Conservation (phyloP, 2,329 filamentous ascomycete species). For the Colletotrichum sp. region DNA sequence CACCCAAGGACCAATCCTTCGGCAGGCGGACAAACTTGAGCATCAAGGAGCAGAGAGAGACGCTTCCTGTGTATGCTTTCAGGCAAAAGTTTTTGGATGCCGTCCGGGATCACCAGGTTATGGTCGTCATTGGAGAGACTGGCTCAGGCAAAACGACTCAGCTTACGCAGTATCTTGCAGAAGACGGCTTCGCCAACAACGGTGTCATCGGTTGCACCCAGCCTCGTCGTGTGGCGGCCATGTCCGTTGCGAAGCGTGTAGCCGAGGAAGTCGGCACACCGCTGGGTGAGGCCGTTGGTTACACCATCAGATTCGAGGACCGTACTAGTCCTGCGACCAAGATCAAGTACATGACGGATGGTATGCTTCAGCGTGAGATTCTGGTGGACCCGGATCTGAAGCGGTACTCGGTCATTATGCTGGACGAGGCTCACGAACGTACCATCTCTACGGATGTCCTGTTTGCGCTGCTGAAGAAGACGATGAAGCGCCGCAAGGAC, state of each 20-base stretch:
- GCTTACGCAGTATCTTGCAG: constrained; percentile 91
- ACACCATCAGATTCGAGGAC: constrained; percentile 97
- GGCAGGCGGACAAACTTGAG: constrained; percentile 89
- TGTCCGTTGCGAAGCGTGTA: constrained; percentile 97
- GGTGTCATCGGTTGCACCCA: constrained; percentile 97
- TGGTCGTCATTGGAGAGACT: constrained; percentile 97
- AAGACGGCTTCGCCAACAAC: constrained; percentile 85
- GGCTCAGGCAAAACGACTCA: constrained; percentile 98
- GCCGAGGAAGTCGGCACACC: constrained; percentile 93
- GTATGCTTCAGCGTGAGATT: constrained; percentile 96
- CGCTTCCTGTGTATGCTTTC: constrained; percentile 88
- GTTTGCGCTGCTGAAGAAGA: constrained; percentile 94
- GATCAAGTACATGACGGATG: constrained; percentile 99
- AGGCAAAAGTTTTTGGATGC: constrained; percentile 87
- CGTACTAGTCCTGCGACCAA: constrained; percentile 85
- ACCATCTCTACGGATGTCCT: constrained; percentile 96
- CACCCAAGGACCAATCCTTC: constrained; percentile 78
- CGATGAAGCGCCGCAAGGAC: constrained; percentile 82
- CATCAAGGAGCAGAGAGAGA: constrained; percentile 94
- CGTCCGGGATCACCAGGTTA: constrained; percentile 83
- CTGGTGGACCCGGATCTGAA: constrained; percentile 88
- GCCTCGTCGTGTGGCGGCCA: constrained; percentile 93
- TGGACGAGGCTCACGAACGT: constrained; percentile 97
- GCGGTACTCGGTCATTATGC: constrained; percentile 95
- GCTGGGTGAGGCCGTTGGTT: constrained; percentile 91